phyloP scores from a whole-genome alignment of 306 rosid species.

The Spatholobus suberectus region DNA sequence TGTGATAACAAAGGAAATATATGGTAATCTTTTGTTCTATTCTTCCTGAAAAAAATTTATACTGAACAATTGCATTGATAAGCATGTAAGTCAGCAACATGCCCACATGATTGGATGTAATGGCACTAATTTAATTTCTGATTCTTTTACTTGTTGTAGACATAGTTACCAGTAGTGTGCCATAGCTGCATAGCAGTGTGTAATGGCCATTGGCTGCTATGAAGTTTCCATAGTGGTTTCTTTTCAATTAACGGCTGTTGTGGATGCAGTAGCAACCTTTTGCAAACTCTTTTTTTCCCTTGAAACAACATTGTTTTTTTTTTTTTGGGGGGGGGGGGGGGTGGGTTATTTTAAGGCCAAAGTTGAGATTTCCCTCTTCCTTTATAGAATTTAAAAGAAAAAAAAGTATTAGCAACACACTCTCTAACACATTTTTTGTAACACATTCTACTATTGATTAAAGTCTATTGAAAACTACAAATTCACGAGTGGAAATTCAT shows the following conservation, averaged over 20 bases:
- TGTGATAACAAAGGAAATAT: constrained; percentile 48
- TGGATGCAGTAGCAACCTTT: not conserved
- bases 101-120: constrained; percentile 20
- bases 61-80: constrained; percentile 5
- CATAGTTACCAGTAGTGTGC: not conserved
- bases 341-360: not conserved
- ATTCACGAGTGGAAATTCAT: too few species aligned
- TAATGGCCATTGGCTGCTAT: not conserved
- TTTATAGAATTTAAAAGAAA: not conserved
- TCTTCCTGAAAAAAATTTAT: not conserved
- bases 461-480: not conserved
- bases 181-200: not conserved
- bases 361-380: not conserved
- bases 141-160: not conserved
- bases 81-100: constrained; percentile 22
- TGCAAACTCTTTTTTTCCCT: not conserved
- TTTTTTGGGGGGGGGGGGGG: not conserved
- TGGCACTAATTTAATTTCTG: not conserved
- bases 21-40: constrained; percentile 44
- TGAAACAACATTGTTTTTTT: not conserved
- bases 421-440: not conserved
- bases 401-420: not conserved
- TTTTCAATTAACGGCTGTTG: not conserved
- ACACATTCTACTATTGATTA: not conserved
- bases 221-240: not conserved